A percentile compares a stretch with the other conserved stretches of the same genome.
Conservation (phyloP, 1,284 basidiomycete genomes). For the Malassezia furfur region DNA sequence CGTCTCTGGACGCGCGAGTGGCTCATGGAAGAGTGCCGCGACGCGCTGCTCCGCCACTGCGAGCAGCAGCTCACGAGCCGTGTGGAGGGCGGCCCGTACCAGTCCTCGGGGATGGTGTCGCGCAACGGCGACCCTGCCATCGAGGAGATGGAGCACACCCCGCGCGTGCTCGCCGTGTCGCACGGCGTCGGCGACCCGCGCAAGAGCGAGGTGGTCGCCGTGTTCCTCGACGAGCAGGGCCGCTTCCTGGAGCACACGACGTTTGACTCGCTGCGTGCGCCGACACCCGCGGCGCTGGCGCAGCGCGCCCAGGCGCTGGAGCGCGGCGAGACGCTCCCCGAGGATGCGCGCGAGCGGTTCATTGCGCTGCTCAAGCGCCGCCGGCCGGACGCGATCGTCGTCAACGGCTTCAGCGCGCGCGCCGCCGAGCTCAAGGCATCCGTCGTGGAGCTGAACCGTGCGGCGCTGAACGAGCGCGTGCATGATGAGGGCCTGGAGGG, state of each 20-base stretch:
- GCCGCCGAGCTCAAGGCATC: conserved; percentile 60
- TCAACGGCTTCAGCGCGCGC: conserved; percentile 64
- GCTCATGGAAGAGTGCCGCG: conserved; percentile 81
- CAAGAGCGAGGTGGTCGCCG: conserved; percentile 74
- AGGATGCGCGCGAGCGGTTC: conserved; percentile 56
- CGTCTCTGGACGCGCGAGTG: conserved; percentile 81
- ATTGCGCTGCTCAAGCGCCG: conserved; percentile 68
- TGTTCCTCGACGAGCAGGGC: conserved; percentile 78
- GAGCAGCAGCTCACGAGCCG: conserved; percentile 42
- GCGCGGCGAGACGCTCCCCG: conserved; percentile 56
- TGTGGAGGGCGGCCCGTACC: conserved; percentile 60
- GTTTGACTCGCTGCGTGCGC: conserved; percentile 58
- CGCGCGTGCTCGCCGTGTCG: conserved; percentile 81
- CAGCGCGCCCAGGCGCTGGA: conserved; percentile 24
- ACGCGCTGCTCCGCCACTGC: conserved; percentile 49
- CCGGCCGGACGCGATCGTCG: conserved; percentile 75
- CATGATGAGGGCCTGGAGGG: conserved; percentile 24
- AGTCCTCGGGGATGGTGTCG: conserved; percentile 49
- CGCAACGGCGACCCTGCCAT: conserved; percentile 41
- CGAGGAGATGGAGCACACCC: conserved; percentile 60
- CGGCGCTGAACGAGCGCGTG: conserved; percentile 49
- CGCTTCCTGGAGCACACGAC: conserved; percentile 77
- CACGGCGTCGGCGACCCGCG: conserved; percentile 90
- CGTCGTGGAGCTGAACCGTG: conserved; percentile 58
- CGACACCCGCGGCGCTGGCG: conserved; percentile 52